Evolutionary conservation across 2,329 filamentous ascomycete species (phyloP).

Genomic region (Alternaria consortialis): DNA sequence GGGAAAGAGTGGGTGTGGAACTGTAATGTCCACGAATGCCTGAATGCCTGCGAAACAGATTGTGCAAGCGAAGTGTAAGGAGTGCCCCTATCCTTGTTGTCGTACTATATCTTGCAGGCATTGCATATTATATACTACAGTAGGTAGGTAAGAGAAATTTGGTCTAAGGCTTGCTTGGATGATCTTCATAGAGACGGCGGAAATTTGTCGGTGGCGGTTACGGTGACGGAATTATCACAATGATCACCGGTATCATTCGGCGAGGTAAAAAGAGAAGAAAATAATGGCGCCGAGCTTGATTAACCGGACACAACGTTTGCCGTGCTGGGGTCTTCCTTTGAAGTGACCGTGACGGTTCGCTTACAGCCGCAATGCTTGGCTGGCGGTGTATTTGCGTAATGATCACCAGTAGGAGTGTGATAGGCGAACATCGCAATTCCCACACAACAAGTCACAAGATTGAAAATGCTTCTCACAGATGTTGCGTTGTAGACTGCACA

Average conservation of each 20-base stretch:
- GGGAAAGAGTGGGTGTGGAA: conserved; percentile 8
- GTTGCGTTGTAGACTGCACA: not conserved
- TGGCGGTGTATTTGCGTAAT: conserved; percentile 2
- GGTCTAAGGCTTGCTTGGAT: not conserved
- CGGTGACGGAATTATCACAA: not conserved
- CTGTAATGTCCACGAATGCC: conserved; percentile 13
- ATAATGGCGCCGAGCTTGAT: conserved; percentile 9
- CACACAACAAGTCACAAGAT: conserved; percentile 12
- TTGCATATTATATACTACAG: not conserved
- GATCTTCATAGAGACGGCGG: not conserved
- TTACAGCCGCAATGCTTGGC: conserved; percentile 13
- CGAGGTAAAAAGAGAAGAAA: not conserved
- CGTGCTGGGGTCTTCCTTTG: conserved; percentile 7
- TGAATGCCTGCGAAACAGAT: conserved; percentile 15
- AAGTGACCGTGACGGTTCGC: conserved; percentile 8
- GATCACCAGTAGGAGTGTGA: conserved; percentile 7
- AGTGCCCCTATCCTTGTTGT: conserved; percentile 4
- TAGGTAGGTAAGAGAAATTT: not conserved
- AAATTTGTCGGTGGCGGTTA: conserved; percentile 7
- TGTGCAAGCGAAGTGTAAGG: conserved; percentile 12
- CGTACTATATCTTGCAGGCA: not conserved
- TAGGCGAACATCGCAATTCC: conserved; percentile 7
- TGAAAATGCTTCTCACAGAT: conserved; percentile 6
- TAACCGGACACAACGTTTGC: conserved; percentile 2
- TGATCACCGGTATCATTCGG: not conserved